Base-by-base conservation (phyloP, 805 yeast species). In the Kodamaea restingae region DNA sequence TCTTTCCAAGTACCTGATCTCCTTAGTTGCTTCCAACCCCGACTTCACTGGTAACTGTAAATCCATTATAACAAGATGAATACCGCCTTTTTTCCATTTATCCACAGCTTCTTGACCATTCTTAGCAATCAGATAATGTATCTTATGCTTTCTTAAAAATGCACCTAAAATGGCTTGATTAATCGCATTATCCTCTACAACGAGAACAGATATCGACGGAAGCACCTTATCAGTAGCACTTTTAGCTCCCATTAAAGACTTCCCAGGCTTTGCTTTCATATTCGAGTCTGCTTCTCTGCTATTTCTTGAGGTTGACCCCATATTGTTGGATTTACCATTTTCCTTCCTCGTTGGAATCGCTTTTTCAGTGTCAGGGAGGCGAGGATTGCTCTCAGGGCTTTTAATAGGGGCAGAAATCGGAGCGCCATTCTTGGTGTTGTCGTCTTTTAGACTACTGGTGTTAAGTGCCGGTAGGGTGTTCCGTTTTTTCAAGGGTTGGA, bases 61-160 rank as follows among this genome's bases (percentile, higher is more conserved):
- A 68, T 93, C 99, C 98, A 93, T 93, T 32, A 93, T 73, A 28
- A 95, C 95, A 46, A 93, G 68, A 58, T 93, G 98, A 55, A 85
- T 88, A 0, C 97, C 97, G 9, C 98, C 98, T 44, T 76, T 79
- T 48, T 87, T 73, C 98, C 98, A 93, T 61, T 81, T 85, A 46
- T 88, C 95, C 2, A 93, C 76, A 1, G 98, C 99, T 55, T 93
- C 98, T 50, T 81, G 79, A 20, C 99, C 99, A 50, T 88, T 91
- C 43, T 85, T 83, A 4, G 98, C 98, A 32, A 88, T 81, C 44
- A 81, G 82, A 48, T 81, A 88, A 31, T 82, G 83, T 21, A 93
- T 90, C 42, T 85, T 78, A 53, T 91, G 91, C 47, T 87, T 84
- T 48, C 88, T 75, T 59, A 93, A 69, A 52, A 88, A 91, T 11